A percentile compares a stretch with the other conserved stretches of the same genome.
These are phyloP conservation scores for Lepraria neglecta DNA, from an alignment of 495 filamentous ascomycete genomes.

Conservation along the genomic window DNA sequence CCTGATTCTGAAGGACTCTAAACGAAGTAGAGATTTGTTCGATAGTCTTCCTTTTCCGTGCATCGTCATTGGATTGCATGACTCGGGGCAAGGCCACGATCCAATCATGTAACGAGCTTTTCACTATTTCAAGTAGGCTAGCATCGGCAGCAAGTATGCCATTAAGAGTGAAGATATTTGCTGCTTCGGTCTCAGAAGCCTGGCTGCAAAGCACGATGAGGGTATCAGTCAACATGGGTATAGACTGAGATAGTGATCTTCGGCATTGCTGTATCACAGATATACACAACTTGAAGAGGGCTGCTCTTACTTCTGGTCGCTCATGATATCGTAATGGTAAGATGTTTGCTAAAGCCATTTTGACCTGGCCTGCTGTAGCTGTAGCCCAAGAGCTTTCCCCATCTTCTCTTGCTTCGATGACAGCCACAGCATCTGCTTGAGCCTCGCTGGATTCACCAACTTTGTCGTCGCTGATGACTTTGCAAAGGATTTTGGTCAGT, in stretches of 20 bases:
- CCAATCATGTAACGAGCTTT: slow-evolving; percentile 72
- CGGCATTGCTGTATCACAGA: slow-evolving; percentile 71
- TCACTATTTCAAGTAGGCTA: slow-evolving; percentile 59
- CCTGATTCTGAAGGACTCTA: slow-evolving; percentile 57
- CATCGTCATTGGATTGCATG: slow-evolving; percentile 82
- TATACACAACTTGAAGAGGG: slow-evolving; percentile 63
- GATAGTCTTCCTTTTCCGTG: slow-evolving; percentile 62
- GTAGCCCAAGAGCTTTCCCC: slow-evolving; percentile 65
- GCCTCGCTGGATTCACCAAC: background rate
- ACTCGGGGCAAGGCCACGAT: slow-evolving; percentile 68
- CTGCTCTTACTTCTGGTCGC: slow-evolving; percentile 59
- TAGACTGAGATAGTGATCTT: slow-evolving; percentile 62
- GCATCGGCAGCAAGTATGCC: slow-evolving; percentile 57
- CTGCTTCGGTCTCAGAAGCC: slow-evolving; percentile 44
- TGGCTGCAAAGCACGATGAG: slow-evolving; percentile 57
- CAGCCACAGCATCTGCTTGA: background rate
- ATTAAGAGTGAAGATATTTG: slow-evolving; percentile 38
- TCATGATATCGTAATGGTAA: slow-evolving; percentile 72
- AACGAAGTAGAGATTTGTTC: slow-evolving; percentile 67
- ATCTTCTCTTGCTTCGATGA: slow-evolving; percentile 22
- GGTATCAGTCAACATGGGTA: slow-evolving; percentile 69
- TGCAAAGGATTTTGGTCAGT: slow-evolving; percentile 54
- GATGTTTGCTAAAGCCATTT: slow-evolving; percentile 73
- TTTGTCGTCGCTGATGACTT: slow-evolving; percentile 56
- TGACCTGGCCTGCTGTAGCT: slow-evolving; percentile 75